Evolutionary conservation across 2,329 filamentous ascomycete genomes (phyloP).

Genomic region (Blastomyces emzantsi): DNA sequence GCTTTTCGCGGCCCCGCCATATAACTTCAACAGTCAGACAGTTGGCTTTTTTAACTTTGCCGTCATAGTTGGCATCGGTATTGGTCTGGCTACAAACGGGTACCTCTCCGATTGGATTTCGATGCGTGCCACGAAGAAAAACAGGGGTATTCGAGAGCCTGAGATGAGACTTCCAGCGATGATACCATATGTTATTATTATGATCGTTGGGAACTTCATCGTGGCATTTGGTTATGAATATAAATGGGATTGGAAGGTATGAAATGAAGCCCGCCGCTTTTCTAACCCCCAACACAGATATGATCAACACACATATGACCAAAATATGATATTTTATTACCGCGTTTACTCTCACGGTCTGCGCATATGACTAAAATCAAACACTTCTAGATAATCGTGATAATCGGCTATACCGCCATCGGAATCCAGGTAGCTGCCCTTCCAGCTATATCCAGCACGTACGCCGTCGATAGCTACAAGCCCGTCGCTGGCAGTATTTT

Average conservation of each 20-base stretch:
- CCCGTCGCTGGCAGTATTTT: conserved; percentile 52
- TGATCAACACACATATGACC: too few relatives aligned
- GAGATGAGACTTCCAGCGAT: conserved; percentile 51
- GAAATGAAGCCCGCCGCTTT: conserved; percentile 16
- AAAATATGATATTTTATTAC: not conserved
- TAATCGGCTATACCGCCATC: conserved; percentile 49
- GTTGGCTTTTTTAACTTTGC: conserved; percentile 53
- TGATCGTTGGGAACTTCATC: conserved; percentile 51
- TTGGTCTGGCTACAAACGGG: conserved; percentile 48
- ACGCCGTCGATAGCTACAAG: conserved; percentile 57
- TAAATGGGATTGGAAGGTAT: conserved; percentile 46
- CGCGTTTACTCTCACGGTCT: not conserved
- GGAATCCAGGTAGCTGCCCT: conserved; percentile 53
- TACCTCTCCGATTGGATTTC: conserved; percentile 51
- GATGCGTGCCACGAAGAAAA: conserved; percentile 44
- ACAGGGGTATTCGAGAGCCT: conserved; percentile 48
- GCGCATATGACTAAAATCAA: not conserved
- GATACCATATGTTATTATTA: conserved; percentile 50
- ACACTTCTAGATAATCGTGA: conserved; percentile 36
- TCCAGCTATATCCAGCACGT: conserved; percentile 49
- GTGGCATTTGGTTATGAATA: conserved; percentile 46
- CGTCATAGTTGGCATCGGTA: conserved; percentile 45
- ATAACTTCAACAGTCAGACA: conserved; percentile 42
- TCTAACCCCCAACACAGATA: not conserved
- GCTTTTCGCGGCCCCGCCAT: conserved; percentile 47